Base-by-base conservation (phyloP, 352 stramenopile genomes). In the Globisporangium megalacanthum region DNA sequence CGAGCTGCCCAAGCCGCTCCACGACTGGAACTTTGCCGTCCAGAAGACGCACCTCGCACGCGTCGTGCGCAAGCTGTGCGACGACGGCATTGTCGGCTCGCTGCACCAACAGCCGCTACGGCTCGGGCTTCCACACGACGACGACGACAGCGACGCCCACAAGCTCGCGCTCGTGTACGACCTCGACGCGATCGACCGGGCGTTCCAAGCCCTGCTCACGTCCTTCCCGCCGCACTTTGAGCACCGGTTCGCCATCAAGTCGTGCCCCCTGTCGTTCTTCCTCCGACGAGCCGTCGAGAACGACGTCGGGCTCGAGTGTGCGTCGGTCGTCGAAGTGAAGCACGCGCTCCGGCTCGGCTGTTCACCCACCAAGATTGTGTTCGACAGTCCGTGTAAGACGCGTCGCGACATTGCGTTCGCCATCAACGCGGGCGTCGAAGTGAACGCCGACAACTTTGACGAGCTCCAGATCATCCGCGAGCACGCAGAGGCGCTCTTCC, bases 351-450 rank as follows among this genome's bases (percentile, higher is more conserved):
- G 73, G 6, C 69, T 92, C 36, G 79, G 81, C 2, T 95, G 83
- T 31, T 50, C 79, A 41, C 79, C 82, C 31, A 68, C 86, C 55
- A 80, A 81, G 22, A 83, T 97, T 39, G 88, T 98, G 8, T 98
- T 95, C 61, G 92, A 98, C 66, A 96, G 81, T 65, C 92, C 92
- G 1, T 95, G 85, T 72, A 98, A 98, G 62, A 98, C 92, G 3
- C 66, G 76, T 13, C 69, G 71, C n/a, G 92, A 98, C 47, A 75
- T 98, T 19, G 69, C 75, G 35, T 90, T 90, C 49, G 87, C 89
- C 8, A 79, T 98, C 36, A 78, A 77, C 20, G 71, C 81, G 17
- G 88, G 92, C 19, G 78, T 96, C 25, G 75, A 95, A 50, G 70
- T 97, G 33, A 98, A 98, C 68, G 75, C 86, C 35, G 93, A 98